phyloP scores from a whole-genome alignment of 2,329 filamentous ascomycete genomes.

The Macrophomina pseudophaseolina region DNA sequence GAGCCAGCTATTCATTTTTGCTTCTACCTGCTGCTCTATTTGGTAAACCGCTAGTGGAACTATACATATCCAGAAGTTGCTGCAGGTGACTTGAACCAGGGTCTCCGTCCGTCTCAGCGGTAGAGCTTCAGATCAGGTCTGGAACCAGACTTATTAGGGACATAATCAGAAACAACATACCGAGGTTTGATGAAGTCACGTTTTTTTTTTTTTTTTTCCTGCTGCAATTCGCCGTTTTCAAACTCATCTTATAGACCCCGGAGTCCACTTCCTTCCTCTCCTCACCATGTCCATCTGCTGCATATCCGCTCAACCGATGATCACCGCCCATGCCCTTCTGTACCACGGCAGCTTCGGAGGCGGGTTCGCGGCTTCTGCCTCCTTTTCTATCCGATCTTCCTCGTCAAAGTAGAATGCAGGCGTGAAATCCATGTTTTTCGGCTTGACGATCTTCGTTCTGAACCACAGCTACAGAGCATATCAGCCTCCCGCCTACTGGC shows the following conservation, averaged over 20 bases:
- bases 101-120: too few species aligned
- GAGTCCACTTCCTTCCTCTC: neutral
- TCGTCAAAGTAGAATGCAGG: constrained; percentile 10
- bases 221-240: neutral
- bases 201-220: neutral
- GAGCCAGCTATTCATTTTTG: too few species aligned
- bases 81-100: too few species aligned
- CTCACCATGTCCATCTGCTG: neutral
- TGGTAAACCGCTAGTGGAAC: too few species aligned
- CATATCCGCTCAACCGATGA: neutral
- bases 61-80: too few species aligned
- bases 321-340: neutral
- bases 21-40: too few species aligned
- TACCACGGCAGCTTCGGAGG: constrained; percentile 2
- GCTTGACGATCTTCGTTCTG: constrained; percentile 1
- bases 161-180: too few species aligned
- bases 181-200: too few species aligned
- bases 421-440: constrained; percentile 1
- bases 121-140: too few species aligned
- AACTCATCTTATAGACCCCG: neutral
- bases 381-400: constrained; percentile 1
- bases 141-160: too few species aligned
- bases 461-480: neutral
- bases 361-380: constrained; percentile 1
- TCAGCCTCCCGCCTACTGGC: neutral